These are phyloP conservation scores for Colletotrichum orchidophilum DNA, from an alignment of 2,329 filamentous ascomycete genomes.

Conservation along the genomic window DNA sequence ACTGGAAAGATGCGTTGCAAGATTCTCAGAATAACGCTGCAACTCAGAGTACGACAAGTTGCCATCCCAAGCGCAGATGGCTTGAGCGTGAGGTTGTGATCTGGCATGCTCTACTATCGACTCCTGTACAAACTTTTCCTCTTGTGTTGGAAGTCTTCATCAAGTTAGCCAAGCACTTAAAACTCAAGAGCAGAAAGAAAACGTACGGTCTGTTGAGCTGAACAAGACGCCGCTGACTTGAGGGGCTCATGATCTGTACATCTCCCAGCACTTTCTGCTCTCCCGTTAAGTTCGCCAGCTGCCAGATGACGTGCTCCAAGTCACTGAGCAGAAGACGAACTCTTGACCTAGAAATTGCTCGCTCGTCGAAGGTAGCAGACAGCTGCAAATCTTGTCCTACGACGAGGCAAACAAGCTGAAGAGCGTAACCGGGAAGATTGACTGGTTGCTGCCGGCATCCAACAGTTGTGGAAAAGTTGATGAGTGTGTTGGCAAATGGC, in stretches of 20 bases:
- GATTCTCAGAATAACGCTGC: neutral
- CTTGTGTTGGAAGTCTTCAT: neutral
- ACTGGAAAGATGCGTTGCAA: neutral
- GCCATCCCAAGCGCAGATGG: conserved; percentile 19
- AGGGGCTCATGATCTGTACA: neutral
- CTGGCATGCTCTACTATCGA: neutral
- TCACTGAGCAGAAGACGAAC: neutral
- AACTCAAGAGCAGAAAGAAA: fast-evolving
- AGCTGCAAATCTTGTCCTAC: neutral
- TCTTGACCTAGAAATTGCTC: neutral
- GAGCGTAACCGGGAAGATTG: neutral
- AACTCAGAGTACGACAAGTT: conserved; percentile 6
- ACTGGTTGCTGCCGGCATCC: too few relatives aligned
- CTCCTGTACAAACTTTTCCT: neutral
- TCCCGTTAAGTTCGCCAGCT: neutral
- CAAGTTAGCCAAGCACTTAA: neutral
- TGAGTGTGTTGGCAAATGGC: neutral
- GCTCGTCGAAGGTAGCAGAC: neutral
- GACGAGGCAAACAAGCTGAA: neutral
- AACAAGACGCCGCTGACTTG: conserved; percentile 12
- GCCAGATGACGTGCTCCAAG: conserved; percentile 19
- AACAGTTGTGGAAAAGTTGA: neutral
- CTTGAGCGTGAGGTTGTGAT: neutral
- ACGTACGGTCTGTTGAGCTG: conserved; percentile 21
- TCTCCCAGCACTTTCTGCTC: neutral